These are phyloP conservation scores for Orbilia brochopaga DNA, from an alignment of 2,329 filamentous ascomycete genomes.

Conservation along the genomic window DNA sequence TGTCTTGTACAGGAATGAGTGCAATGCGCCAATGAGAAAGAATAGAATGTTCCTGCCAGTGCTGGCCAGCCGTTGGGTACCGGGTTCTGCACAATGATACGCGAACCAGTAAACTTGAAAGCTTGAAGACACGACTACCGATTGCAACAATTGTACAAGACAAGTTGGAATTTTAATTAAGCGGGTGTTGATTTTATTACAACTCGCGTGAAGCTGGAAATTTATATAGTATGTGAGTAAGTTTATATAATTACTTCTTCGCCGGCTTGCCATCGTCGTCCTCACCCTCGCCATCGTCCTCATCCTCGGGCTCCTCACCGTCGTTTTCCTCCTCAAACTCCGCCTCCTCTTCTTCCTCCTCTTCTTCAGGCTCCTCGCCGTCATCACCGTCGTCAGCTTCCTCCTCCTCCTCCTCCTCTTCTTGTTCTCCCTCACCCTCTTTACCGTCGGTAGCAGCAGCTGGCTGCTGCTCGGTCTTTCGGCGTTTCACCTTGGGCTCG, in stretches of 20 bases:
- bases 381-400: conserved; percentile 21
- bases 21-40: too few species aligned
- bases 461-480: conserved; percentile 35
- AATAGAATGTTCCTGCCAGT: too few species aligned
- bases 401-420: conserved; percentile 25
- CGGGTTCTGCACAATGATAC: too few species aligned
- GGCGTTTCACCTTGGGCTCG: conserved; percentile 48
- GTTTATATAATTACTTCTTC: conserved; percentile 24
- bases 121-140: too few species aligned
- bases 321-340: conserved; percentile 19
- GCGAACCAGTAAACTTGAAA: too few species aligned
- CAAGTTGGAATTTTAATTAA: too few species aligned
- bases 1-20: too few species aligned
- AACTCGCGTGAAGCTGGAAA: too few species aligned
- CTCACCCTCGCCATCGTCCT: conserved; percentile 8
- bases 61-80: too few species aligned
- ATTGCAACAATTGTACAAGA: too few species aligned
- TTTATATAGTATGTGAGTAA: too few species aligned
- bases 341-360: conserved; percentile 10
- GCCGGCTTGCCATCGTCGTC: conserved; percentile 8
- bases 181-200: conserved; percentile 2
- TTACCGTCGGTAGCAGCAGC: conserved; percentile 10
- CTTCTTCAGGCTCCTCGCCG: conserved; percentile 16
- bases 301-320: conserved; percentile 11
- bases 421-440: conserved; percentile 16